A percentile compares a stretch with the other conserved stretches of the same genome.
These are phyloP conservation scores for Sphagnum magellanicum DNA, from an alignment of 228 moss, liverwort and hornwort species.

Conservation along the genomic window DNA sequence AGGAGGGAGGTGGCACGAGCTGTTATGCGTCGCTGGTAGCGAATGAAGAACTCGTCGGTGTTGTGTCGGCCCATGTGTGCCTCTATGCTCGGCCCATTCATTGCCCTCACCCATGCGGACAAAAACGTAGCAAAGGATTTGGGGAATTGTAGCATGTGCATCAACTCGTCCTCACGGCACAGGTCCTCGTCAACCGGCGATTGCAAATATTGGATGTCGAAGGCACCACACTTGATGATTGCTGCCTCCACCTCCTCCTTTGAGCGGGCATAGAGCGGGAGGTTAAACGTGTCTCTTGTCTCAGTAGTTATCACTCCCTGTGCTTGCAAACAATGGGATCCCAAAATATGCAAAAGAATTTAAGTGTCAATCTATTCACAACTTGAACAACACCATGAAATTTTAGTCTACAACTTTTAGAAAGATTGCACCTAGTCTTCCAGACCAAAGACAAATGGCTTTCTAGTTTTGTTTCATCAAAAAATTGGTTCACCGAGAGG, in stretches of 20 bases:
- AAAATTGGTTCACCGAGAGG: too few species aligned
- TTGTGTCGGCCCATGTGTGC: conserved; percentile 26
- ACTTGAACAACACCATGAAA: too few species aligned
- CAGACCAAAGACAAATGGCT: too few species aligned
- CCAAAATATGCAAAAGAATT: too few species aligned
- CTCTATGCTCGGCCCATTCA: conserved; percentile 28
- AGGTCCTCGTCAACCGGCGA: conserved; percentile 13
- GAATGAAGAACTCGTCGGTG: conserved; percentile 23
- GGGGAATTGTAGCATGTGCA: conserved; percentile 22
- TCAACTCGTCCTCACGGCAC: conserved; percentile 21
- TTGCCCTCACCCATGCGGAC: conserved; percentile 36
- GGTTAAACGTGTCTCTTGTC: conserved; percentile 28
- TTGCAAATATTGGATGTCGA: conserved; percentile 25
- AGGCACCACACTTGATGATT: background rate
- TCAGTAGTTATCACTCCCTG: conserved; percentile 23
- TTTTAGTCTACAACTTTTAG: too few species aligned
- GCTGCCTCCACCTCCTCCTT: conserved; percentile 22
- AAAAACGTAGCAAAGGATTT: conserved; percentile 30
- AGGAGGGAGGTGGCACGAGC: conserved; percentile 16
- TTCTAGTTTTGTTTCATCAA: too few species aligned
- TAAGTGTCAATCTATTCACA: too few species aligned
- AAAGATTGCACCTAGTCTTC: too few species aligned
- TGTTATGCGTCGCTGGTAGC: conserved; percentile 16
- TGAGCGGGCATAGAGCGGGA: conserved; percentile 18
- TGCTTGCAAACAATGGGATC: too few species aligned